Conservation (phyloP, 2,329 filamentous ascomycete species). For the Beauveria scarabaeidicola region DNA sequence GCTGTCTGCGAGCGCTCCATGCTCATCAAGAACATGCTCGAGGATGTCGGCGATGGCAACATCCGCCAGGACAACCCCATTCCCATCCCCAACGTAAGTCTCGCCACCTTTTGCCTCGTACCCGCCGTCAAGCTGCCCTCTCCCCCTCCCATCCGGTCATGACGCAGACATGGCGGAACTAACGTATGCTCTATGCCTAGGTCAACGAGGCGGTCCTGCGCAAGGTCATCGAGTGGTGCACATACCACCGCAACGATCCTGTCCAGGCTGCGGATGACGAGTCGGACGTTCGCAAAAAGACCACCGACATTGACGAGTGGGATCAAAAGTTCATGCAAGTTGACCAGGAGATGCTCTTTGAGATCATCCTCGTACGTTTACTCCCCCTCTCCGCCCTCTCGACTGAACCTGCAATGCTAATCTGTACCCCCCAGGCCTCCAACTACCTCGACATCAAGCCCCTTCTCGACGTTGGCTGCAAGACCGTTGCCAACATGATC, state of each 20-base stretch:
- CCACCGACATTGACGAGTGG: constrained; percentile 98
- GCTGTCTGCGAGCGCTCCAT: constrained; percentile 83
- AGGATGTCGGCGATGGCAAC: constrained; percentile 68
- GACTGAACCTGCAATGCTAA: constrained; percentile 8
- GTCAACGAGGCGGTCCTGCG: constrained; percentile 88
- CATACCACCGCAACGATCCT: constrained; percentile 87
- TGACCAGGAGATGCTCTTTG: constrained; percentile 98
- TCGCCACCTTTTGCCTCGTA: background rate
- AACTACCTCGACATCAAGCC: constrained; percentile 99
- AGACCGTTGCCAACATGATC: constrained; percentile 99
- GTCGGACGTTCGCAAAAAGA: constrained; percentile 92
- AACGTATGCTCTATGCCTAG: constrained; percentile 29
- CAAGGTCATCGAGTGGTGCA: constrained; percentile 98
- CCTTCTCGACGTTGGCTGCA: constrained; percentile 94
- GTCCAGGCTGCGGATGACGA: constrained; percentile 78
- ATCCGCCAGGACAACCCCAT: constrained; percentile 57
- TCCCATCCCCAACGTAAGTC: constrained; percentile 74
- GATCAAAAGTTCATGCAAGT: constrained; percentile 99
- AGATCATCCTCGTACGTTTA: constrained; percentile 82
- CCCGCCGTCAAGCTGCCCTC: too few species aligned
- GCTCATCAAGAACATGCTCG: constrained; percentile 96
- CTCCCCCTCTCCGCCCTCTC: background rate
- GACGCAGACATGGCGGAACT: background rate
- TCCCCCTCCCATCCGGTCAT: background rate
- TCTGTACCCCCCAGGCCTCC: constrained; percentile 55